A percentile compares a stretch with the other conserved stretches of the same genome.
These are phyloP conservation scores for Gymnopus androsaceus DNA, from an alignment of 1,284 basidiomycete genomes.

Conservation along the genomic window DNA sequence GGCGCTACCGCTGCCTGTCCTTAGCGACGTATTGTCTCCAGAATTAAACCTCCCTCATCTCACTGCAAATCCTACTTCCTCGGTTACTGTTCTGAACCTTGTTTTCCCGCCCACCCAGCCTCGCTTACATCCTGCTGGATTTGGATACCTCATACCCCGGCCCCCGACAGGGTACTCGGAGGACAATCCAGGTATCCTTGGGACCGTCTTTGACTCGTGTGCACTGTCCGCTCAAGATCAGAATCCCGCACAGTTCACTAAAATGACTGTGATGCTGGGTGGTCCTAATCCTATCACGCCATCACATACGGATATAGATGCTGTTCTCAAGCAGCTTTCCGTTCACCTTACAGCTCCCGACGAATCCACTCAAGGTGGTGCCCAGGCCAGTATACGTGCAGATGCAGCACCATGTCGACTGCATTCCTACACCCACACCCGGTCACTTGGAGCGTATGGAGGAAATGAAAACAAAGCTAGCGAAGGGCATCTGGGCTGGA, in stretches of 20 bases:
- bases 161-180: conserved; percentile 49
- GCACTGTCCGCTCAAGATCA: conserved; percentile 71
- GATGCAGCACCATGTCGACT: conserved; percentile 61
- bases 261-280: conserved; percentile 91
- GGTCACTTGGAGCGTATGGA: conserved; percentile 76
- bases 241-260: conserved; percentile 44
- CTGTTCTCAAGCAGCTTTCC: conserved; percentile 31
- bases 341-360: conserved; percentile 35
- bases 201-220: conserved; percentile 84
- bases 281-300: conserved; percentile 62
- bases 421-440: conserved; percentile 82
- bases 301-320: conserved; percentile 4
- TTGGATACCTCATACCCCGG: conserved; percentile 93
- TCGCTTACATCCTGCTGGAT: conserved; percentile 77
- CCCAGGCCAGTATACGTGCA: conserved; percentile 62
- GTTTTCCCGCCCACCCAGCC: conserved; percentile 58
- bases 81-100: conserved; percentile 75
- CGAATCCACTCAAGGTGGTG: conserved; percentile 38
- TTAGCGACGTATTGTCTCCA: conserved; percentile 55
- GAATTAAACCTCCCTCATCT: conserved; percentile 46
- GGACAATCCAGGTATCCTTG: conserved; percentile 62
- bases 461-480: conserved; percentile 55
- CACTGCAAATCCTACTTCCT: conserved; percentile 58
- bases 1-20: conserved; percentile 68
- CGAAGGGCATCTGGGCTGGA: conserved; percentile 49